Evolutionary conservation across 208 protist genomes (phyloP), one percentile per base, ranked within the genome.

Genomic region (Naegleria fowleri): DNA sequence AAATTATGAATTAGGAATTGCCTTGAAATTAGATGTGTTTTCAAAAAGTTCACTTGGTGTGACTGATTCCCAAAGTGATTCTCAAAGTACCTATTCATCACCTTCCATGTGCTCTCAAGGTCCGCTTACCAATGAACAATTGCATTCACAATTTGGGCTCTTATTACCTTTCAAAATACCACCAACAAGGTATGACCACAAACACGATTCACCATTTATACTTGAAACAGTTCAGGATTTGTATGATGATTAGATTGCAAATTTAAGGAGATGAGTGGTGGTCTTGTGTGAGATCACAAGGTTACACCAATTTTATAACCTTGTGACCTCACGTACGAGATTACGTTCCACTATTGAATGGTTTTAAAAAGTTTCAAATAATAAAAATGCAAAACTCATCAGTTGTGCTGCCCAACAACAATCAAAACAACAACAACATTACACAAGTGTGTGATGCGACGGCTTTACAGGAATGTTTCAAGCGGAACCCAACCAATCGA

Each of bases 1-100:
- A 51, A 88, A 58, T 88, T 88, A 88, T 58, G 85, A 88, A 58
- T 13, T 88, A 36, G 39, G 41, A 39, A 29, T 88, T 33, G 16
- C 22, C 22, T 38, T 88, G 9, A 79, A 79, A 79, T 29, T 79
- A 9, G n/a, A 79, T 36, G n/a, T 13, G 9, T 67, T 67, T 67
- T n/a, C n/a, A n/a, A n/a, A n/a, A n/a, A n/a, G n/a, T n/a, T n/a
- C n/a, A n/a, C n/a, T n/a, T n/a, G n/a, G n/a, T n/a, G n/a, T n/a
- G n/a, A n/a, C n/a, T n/a, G n/a, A n/a, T n/a, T n/a, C n/a, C n/a
- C n/a, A n/a, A n/a, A n/a, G n/a, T n/a, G 15, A 58, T 58, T 58
- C 51, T 19, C 9, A 58, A 58, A 48, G 43, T 48, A 9, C 43
- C 43, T 48, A 1, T 7, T 48, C 43, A 1, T 48, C 43, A 1